A percentile compares a stretch with the other conserved stretches of the same genome.
phyloP scores from a whole-genome alignment of 257 asterid species.

The Jacaranda mimosifolia region DNA sequence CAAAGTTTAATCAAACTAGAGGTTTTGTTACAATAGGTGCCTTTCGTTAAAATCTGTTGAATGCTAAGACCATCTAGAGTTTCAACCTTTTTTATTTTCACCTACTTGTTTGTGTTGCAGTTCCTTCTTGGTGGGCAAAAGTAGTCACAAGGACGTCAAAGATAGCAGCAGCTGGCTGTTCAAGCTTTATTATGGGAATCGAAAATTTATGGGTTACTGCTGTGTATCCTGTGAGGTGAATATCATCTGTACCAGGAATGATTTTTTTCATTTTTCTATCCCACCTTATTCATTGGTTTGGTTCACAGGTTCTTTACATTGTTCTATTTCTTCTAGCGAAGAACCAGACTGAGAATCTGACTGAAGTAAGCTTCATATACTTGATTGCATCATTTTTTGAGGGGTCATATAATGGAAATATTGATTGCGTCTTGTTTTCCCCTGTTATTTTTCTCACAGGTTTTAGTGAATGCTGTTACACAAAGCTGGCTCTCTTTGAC shows the following conservation, averaged over 20 bases:
- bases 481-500: slow-evolving; percentile 60
- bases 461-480: slow-evolving; percentile 58
- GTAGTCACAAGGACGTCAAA: slow-evolving; percentile 93
- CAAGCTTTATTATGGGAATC: slow-evolving; percentile 83
- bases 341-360: slow-evolving; percentile 60
- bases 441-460: slow-evolving; percentile 50
- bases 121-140: slow-evolving; percentile 87
- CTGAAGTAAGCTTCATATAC: slow-evolving; percentile 58
- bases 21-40: neutral
- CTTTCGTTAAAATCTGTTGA: neutral
- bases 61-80: neutral
- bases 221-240: slow-evolving; percentile 96
- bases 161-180: slow-evolving; percentile 94
- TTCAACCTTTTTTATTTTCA: slow-evolving; percentile 1
- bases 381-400: slow-evolving; percentile 21
- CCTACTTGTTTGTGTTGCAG: slow-evolving; percentile 51
- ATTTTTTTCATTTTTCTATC: neutral
- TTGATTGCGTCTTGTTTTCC: neutral
- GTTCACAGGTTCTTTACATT: slow-evolving; percentile 82
- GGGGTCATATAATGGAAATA: neutral
- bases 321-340: slow-evolving; percentile 81
- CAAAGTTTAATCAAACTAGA: neutral
- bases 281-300: slow-evolving; percentile 35
- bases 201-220: slow-evolving; percentile 90
- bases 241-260: slow-evolving; percentile 22